Conservation (phyloP, 2,329 filamentous ascomycete species). For the Ophiostoma populinum region DNA sequence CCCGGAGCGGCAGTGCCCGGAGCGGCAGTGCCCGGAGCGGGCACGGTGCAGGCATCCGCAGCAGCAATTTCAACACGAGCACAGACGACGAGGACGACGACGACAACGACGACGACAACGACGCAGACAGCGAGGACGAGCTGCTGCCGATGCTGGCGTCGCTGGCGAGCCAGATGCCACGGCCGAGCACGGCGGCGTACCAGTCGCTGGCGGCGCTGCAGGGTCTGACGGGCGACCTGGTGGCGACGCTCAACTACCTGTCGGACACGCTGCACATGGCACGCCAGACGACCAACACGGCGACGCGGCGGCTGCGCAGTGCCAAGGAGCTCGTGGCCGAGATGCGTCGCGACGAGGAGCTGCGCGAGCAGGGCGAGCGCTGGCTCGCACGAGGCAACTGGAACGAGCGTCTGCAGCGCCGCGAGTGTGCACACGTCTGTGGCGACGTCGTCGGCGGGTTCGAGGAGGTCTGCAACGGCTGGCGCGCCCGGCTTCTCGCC, state of each 20-base stretch:
- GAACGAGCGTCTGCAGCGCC: constrained; percentile 55
- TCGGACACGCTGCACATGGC: constrained; percentile 91
- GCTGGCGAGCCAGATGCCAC: constrained; percentile 50
- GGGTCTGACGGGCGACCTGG: constrained; percentile 52
- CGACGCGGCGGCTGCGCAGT: constrained; percentile 60
- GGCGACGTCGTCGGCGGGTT: constrained; percentile 82
- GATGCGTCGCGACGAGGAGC: constrained; percentile 66
- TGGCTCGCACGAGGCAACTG: constrained; percentile 75
- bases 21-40: no score
- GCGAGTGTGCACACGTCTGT: constrained; percentile 73
- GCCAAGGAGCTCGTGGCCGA: constrained; percentile 77
- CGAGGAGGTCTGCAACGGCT: constrained; percentile 72
- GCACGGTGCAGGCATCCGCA: no score
- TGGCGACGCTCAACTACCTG: constrained; percentile 68
- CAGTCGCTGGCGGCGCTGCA: constrained; percentile 52
- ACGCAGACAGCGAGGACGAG: constrained; percentile 39
- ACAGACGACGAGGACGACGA: not conserved
- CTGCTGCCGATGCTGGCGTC: constrained; percentile 50
- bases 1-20: no score
- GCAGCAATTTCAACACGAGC: no score
- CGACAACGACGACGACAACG: constrained; percentile 1
- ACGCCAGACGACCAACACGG: constrained; percentile 69
- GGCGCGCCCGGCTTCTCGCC: constrained; percentile 59
- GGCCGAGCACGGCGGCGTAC: constrained; percentile 42
- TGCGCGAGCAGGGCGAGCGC: constrained; percentile 61